phyloP scores from a whole-genome alignment of 345 rosid species.

The Kernera saxatilis region DNA sequence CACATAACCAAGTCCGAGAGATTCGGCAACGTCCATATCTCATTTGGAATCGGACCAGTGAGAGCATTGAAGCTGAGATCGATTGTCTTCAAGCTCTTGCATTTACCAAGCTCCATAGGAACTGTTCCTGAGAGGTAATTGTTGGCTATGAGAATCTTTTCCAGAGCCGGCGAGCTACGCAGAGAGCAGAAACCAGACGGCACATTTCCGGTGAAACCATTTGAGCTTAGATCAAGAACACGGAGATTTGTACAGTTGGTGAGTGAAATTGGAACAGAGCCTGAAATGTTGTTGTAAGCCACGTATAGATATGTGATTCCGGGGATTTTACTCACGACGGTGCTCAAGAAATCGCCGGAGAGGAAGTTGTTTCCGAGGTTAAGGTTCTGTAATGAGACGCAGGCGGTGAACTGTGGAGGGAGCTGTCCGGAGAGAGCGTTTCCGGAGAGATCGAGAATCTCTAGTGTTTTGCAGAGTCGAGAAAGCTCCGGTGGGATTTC shows the following conservation, averaged over 20 bases:
- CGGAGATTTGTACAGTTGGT: conserved; percentile 52
- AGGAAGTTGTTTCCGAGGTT: conserved; percentile 68
- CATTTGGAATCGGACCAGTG: conserved; percentile 54
- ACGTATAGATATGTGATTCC: conserved; percentile 47
- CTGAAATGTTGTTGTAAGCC: conserved; percentile 76
- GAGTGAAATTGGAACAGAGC: conserved; percentile 62
- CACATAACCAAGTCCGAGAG: conserved; percentile 80
- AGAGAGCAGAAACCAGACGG: conserved; percentile 62
- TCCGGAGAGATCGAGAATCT: conserved; percentile 63
- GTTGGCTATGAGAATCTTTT: conserved; percentile 58
- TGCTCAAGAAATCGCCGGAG: conserved; percentile 61
- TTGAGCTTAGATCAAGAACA: conserved; percentile 82
- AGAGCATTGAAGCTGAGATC: conserved; percentile 90
- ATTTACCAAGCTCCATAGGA: conserved; percentile 63
- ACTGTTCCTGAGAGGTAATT: conserved; percentile 75
- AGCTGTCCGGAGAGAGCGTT: conserved; percentile 61
- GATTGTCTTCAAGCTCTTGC: conserved; percentile 61
- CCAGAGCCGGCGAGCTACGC: conserved; percentile 43
- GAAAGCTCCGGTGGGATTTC: conserved; percentile 70
- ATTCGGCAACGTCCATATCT: conserved; percentile 68
- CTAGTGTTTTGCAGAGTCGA: conserved; percentile 46
- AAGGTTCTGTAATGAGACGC: conserved; percentile 53
- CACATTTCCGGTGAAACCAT: conserved; percentile 53
- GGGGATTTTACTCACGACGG: conserved; percentile 57
- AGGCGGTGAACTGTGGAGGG: conserved; percentile 44